Base-by-base conservation (phyloP, 768 basidiomycete species). In the Boletus vinaceobasis region DNA sequence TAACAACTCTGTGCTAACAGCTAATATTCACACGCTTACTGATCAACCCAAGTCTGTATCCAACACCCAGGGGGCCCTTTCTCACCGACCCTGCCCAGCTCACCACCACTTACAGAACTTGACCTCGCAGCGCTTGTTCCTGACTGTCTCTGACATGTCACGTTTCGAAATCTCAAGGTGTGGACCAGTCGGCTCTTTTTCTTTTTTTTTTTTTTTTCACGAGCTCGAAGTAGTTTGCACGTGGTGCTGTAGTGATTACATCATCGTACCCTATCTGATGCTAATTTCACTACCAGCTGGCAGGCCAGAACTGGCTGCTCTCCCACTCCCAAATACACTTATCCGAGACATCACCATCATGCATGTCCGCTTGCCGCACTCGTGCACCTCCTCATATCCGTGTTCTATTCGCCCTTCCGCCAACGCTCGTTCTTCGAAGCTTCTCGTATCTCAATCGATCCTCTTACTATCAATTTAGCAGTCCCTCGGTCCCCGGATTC, bases 1-100 rank as follows among this genome's bases (percentile, higher is more conserved):
- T 66, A 64, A 58, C 68, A 61, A 58, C 60, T 63, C 60, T 66
- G 58, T 67, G 61, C 59, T 62, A 68, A 71, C 36, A 43, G 58
- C 55, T 37, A 35, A 60, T 48, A 49, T 72, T 71, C 69, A 61
- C 69, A 71, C 69, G 71, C 55, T 42, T 35, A 27, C 44, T 35
- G 58, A 55, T 60, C 58, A 52, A 50, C 36, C 55, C 39, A 38
- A n/a, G 5, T 36, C 17, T 21, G 37, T 32, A 17, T 50, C 46
- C 43, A 37, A 26, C 26, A 3, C 1, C 52, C 43, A 31, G 23
- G 7, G 10, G 8, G n/a, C 38, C 39, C 42, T 21, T 44, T 44
- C 57, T 40, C 58, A 39, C 47, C 33, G 19, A 32, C 31, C 50
- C 38, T 40, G 10, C 17, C 3, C 27, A 15, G 11, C 31, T 14